Evolutionary conservation across 768 basidiomycete species (phyloP), one percentile per base, ranked within the genome.

Genomic region (Harrya chromipes): DNA sequence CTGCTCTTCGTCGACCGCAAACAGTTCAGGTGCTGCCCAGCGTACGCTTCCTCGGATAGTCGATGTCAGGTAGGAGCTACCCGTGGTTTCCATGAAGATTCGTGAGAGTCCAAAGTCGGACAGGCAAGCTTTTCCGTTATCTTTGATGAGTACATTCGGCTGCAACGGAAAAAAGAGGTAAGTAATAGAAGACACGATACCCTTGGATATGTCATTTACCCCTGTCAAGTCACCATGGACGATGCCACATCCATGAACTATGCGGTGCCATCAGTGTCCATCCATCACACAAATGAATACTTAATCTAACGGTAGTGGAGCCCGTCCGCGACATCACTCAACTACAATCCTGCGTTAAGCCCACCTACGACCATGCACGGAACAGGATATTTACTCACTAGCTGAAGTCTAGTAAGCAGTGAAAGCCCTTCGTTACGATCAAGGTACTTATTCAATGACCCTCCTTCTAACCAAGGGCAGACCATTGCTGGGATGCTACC

Each of bases 151-250:
- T 4, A 74, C 55, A 51, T 74, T 72, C 1, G 58, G 63, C 72
- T 72, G 35, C 13, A 3, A 27, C 19, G 14, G 13, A 31, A 10
- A 16, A 42, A 17, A 26, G n/a, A 45, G 4, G 35, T 53, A 14
- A 51, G 27, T 36, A 17, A 38, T 13, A 13, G 14, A 47, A 10
- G 29, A 14, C n/a, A 40, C 17, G 16, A 39, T 3, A 33, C 36
- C 10, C 9, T 29, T 3, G 5, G 20, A 10, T 14, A 39, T 16
- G 8, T 20, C 34, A 60, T 62, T 40, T 43, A 75, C 75, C 17
- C 71, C 75, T 51, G 74, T 74, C 19, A 78, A 62, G 42, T 79
- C 76, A 1, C 76, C 75, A 43, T 76, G 78, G 13, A 76, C 63
- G 23, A 78, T 54, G 9, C 59, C 55, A 21, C 59, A 60, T 17